Percentiles rank a stretch among this genome's conserved stretches.
Conservation (phyloP, 139 green algal genomes). For the Ettlia oleoabundans region DNA sequence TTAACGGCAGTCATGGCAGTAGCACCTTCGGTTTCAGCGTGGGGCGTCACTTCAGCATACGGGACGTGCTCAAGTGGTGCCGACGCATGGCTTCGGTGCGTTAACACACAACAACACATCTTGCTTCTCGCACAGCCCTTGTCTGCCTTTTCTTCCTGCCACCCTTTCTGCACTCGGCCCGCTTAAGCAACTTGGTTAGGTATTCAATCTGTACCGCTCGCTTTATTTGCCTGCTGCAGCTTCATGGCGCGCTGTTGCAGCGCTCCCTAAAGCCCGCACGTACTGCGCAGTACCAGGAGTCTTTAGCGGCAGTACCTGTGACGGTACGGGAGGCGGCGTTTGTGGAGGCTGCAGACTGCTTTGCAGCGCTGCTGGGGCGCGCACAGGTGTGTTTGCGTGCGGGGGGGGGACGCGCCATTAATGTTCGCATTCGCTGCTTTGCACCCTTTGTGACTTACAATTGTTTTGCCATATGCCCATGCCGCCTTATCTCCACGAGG, state of each 20-base stretch:
- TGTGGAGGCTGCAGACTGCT: slow-evolving; percentile 68
- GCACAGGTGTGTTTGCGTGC: slow-evolving; percentile 41
- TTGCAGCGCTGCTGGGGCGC: slow-evolving; percentile 48
- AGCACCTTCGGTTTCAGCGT: slow-evolving; percentile 51
- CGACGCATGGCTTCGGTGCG: slow-evolving; percentile 61
- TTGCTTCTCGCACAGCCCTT: too few species aligned
- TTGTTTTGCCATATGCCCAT: too few species aligned
- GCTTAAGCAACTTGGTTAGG: background rate
- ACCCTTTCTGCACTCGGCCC: background rate
- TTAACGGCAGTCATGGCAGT: slow-evolving; percentile 58
- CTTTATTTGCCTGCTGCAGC: background rate
- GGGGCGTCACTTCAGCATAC: slow-evolving; percentile 70
- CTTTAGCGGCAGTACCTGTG: slow-evolving; percentile 30
- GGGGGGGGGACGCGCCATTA: too few species aligned
- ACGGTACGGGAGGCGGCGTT: slow-evolving; percentile 63
- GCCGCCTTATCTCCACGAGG: too few species aligned
- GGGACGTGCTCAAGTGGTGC: slow-evolving; percentile 90
- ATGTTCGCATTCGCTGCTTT: too few species aligned
- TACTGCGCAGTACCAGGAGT: slow-evolving; percentile 5
- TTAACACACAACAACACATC: too few species aligned
- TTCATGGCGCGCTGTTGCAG: slow-evolving; percentile 21
- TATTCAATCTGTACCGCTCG: background rate
- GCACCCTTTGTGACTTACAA: too few species aligned
- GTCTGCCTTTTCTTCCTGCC: background rate
- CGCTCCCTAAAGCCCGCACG: slow-evolving; percentile 19